Evolutionary conservation across 139 green algal species (phyloP).

Genomic region (Chlamydomonas eustigma): DNA sequence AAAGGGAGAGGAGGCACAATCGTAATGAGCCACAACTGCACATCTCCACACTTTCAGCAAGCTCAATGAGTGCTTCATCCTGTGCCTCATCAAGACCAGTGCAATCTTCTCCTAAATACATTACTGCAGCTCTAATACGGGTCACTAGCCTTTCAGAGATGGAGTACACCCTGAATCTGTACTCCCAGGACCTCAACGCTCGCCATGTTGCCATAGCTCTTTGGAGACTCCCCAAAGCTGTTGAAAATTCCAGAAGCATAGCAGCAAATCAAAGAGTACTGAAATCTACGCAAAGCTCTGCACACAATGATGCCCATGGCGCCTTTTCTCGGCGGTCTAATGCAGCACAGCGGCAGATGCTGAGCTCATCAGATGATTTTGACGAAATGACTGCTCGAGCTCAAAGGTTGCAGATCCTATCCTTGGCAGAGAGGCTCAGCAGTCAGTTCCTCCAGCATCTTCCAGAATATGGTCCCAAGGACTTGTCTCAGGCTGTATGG

Average conservation of each 20-base stretch:
- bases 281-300: too few species aligned
- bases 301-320: too few species aligned
- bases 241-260: neutral
- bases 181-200: neutral
- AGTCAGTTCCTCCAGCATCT: slow-evolving; percentile 4
- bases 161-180: neutral
- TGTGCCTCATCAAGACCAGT: too few species aligned
- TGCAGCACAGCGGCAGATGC: too few species aligned
- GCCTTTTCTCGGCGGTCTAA: too few species aligned
- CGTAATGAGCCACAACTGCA: too few species aligned
- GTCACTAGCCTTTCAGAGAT: neutral
- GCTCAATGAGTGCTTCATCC: too few species aligned
- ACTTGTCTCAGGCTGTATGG: neutral
- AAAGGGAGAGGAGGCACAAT: too few species aligned
- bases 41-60: too few species aligned
- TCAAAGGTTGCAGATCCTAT: neutral
- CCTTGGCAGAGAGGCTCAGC: neutral
- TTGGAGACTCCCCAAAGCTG: neutral
- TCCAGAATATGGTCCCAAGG: neutral
- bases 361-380: neutral
- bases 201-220: neutral
- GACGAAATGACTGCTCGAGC: neutral
- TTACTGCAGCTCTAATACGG: neutral
- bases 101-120: neutral
- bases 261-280: too few species aligned